phyloP scores from a whole-genome alignment of 345 rosid genomes.

The Luvunga scandens region DNA sequence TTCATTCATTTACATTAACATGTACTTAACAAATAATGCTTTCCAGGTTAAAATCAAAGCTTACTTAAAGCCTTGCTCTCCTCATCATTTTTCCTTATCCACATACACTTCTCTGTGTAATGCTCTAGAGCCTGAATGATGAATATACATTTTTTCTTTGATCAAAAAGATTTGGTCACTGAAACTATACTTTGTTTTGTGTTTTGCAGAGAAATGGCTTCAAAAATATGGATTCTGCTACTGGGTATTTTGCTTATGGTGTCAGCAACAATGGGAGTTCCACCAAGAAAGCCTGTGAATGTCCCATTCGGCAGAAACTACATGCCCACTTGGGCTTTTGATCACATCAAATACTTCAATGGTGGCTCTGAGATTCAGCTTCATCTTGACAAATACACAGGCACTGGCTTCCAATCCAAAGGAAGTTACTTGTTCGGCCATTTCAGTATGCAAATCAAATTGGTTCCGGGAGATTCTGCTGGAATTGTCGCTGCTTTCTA shows the following conservation, averaged over 20 bases:
- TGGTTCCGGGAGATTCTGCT: constrained; percentile 80
- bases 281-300: constrained; percentile 53
- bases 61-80: constrained; percentile 1
- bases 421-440: constrained; percentile 81
- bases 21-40: neutral
- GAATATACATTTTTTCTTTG: neutral
- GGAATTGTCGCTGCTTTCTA: constrained; percentile 88
- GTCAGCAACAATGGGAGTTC: constrained; percentile 46
- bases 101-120: neutral
- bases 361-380: constrained; percentile 78
- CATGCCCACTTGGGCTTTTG: constrained; percentile 84
- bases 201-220: constrained; percentile 29
- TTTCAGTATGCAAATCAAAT: constrained; percentile 79
- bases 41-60: neutral
- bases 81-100: neutral
- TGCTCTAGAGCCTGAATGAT: neutral
- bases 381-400: constrained; percentile 73
- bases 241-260: constrained; percentile 41
- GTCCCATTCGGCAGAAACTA: constrained; percentile 83
- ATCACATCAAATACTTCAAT: constrained; percentile 78
- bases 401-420: constrained; percentile 88
- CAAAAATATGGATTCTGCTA: constrained; percentile 20
- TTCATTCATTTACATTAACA: neutral
- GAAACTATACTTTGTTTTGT: neutral
- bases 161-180: neutral